Conservation (phyloP, 1,284 basidiomycete species). For the Pyrrhoderma noxium region DNA sequence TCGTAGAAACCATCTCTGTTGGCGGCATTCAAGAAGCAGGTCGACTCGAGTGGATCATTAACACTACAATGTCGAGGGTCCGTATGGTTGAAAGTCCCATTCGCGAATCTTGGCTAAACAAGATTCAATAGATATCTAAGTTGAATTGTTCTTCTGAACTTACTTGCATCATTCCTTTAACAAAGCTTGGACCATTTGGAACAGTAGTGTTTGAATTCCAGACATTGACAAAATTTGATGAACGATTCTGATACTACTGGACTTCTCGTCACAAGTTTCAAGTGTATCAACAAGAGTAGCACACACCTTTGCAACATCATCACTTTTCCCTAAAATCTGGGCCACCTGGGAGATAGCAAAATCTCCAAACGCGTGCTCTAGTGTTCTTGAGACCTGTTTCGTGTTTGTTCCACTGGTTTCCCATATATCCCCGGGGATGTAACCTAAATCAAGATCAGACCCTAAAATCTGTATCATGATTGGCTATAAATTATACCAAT, state of each 20-base stretch:
- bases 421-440: conserved; percentile 46
- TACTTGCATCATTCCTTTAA: conserved; percentile 49
- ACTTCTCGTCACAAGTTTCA: conserved; percentile 1
- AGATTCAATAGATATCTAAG: neutral
- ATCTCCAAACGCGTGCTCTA: conserved; percentile 58
- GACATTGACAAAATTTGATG: conserved; percentile 50
- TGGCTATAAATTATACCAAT: conserved; percentile 28
- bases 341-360: conserved; percentile 61
- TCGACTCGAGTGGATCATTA: conserved; percentile 47
- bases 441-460: conserved; percentile 31
- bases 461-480: conserved; percentile 1
- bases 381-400: conserved; percentile 51
- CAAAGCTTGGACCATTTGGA: conserved; percentile 32
- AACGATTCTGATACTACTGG: conserved; percentile 44
- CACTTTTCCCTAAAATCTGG: conserved; percentile 39
- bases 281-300: neutral
- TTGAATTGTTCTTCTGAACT: conserved; percentile 5
- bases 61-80: conserved; percentile 61
- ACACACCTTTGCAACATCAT: conserved; percentile 42
- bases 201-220: conserved; percentile 53
- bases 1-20: conserved; percentile 61
- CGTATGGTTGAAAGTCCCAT: conserved; percentile 57
- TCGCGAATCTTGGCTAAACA: conserved; percentile 44
- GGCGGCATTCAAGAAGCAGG: conserved; percentile 53
- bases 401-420: conserved; percentile 49